phyloP scores from a whole-genome alignment of 768 basidiomycete genomes.

The Mycena epipterygia region DNA sequence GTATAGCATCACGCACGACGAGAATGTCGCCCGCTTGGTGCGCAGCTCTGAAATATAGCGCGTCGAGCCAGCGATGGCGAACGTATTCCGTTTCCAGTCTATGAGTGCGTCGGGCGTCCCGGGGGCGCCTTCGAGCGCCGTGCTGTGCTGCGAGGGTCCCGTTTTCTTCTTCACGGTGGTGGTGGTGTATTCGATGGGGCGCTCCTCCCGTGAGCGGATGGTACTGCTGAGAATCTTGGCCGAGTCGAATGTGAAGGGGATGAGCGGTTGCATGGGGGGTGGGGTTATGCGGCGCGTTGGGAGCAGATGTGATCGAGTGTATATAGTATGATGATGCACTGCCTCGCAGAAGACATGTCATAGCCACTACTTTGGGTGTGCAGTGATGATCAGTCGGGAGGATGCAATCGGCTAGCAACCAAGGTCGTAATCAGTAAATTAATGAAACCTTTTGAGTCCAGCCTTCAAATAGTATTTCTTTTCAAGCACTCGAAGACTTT shows the following conservation, averaged over 20 bases:
- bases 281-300: not conserved
- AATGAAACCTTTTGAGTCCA: no score
- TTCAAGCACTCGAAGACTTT: no score
- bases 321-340: not conserved
- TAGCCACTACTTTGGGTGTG: no score
- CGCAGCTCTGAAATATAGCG: constrained; percentile 1
- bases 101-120: constrained; percentile 2
- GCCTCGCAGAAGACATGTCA: no score
- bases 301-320: not conserved
- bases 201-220: not conserved
- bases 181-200: constrained; percentile 5
- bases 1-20: constrained; percentile 12
- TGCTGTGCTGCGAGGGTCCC: constrained; percentile 5
- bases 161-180: not conserved
- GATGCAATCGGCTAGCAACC: no score
- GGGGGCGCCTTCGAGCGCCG: not conserved
- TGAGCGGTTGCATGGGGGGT: constrained; percentile 11
- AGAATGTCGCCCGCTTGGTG: constrained; percentile 21
- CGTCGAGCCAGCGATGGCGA: constrained; percentile 17
- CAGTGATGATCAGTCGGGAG: no score
- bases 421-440: no score
- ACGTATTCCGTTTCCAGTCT: constrained; percentile 22
- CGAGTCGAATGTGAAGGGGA: constrained; percentile 21
- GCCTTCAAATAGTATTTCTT: no score
- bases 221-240: constrained; percentile 10